A percentile compares a stretch with the other conserved stretches of the same genome.
These are phyloP conservation scores for Vigna hirtella DNA, from an alignment of 306 rosid genomes.

Conservation along the genomic window DNA sequence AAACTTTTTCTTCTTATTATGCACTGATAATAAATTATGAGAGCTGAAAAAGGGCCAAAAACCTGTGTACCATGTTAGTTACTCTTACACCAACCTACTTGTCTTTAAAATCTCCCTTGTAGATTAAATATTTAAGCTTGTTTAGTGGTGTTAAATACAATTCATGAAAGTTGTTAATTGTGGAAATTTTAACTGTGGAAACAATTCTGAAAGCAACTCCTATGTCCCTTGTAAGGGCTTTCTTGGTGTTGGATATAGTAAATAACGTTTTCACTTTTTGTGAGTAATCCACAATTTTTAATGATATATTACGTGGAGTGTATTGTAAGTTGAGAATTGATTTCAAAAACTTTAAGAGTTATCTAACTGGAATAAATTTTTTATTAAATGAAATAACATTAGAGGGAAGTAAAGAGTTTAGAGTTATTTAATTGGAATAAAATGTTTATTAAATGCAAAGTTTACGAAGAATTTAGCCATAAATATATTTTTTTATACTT, in stretches of 20 bases:
- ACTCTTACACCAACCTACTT: slow-evolving; percentile 35
- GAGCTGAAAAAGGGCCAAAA: not conserved
- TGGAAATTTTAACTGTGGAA: not conserved
- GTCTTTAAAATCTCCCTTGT: not conserved
- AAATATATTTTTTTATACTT: too few relatives aligned
- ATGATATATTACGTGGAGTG: not conserved
- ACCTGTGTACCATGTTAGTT: slow-evolving; percentile 28
- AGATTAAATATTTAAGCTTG: slow-evolving; percentile 16
- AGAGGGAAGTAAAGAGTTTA: too few relatives aligned
- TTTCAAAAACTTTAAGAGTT: not conserved
- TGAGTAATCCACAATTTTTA: not conserved
- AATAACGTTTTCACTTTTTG: not conserved
- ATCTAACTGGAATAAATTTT: not conserved
- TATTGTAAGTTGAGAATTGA: not conserved
- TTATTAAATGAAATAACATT: not conserved
- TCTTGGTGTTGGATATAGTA: not conserved
- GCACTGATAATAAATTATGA: not conserved
- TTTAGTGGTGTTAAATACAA: not conserved
- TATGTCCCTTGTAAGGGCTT: not conserved
- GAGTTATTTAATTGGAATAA: too few relatives aligned
- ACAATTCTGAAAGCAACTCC: not conserved
- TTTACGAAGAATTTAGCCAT: too few relatives aligned
- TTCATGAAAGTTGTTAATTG: not conserved
- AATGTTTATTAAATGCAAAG: too few relatives aligned
- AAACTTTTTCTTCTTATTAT: slow-evolving; percentile 5